Evolutionary conservation across 1,139 yeast genomes (phyloP).

Genomic region (Scheffersomyces parashehatae): DNA sequence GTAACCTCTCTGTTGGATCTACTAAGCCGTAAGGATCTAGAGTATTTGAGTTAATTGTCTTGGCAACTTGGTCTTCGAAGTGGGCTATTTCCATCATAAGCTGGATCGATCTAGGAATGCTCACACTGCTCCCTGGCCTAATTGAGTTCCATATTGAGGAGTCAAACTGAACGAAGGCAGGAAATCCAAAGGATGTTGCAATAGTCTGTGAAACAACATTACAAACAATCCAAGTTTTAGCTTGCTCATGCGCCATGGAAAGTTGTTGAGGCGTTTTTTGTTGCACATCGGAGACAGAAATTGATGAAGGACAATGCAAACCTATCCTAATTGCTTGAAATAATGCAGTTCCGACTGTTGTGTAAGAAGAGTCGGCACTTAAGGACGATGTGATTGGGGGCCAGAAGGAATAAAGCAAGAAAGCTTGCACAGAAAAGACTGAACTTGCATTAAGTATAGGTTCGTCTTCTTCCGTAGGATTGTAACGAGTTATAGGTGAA

Average conservation of each 20-base stretch:
- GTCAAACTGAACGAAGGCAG: slow-evolving; percentile 86
- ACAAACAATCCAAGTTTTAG: slow-evolving; percentile 91
- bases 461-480: slow-evolving; percentile 72
- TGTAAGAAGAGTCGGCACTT: slow-evolving; percentile 95
- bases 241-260: slow-evolving; percentile 67
- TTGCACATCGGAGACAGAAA: slow-evolving; percentile 30
- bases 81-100: slow-evolving; percentile 82
- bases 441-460: slow-evolving; percentile 86
- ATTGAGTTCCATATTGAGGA: slow-evolving; percentile 62
- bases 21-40: slow-evolving; percentile 67
- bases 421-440: slow-evolving; percentile 94
- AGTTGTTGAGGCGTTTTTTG: slow-evolving; percentile 27
- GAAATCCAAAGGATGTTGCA: slow-evolving; percentile 92
- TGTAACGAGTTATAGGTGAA: slow-evolving; percentile 82
- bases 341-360: slow-evolving; percentile 87
- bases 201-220: slow-evolving; percentile 86
- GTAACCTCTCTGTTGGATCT: slow-evolving; percentile 69
- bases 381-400: slow-evolving; percentile 93
- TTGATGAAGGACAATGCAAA: slow-evolving; percentile 69
- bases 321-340: slow-evolving; percentile 93
- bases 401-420: slow-evolving; percentile 86
- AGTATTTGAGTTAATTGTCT: slow-evolving; percentile 72
- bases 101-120: slow-evolving; percentile 61
- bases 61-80: slow-evolving; percentile 82
- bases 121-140: slow-evolving; percentile 36